Base-by-base conservation (phyloP, 768 basidiomycete genomes). In the Leccinum subtestaceum region DNA sequence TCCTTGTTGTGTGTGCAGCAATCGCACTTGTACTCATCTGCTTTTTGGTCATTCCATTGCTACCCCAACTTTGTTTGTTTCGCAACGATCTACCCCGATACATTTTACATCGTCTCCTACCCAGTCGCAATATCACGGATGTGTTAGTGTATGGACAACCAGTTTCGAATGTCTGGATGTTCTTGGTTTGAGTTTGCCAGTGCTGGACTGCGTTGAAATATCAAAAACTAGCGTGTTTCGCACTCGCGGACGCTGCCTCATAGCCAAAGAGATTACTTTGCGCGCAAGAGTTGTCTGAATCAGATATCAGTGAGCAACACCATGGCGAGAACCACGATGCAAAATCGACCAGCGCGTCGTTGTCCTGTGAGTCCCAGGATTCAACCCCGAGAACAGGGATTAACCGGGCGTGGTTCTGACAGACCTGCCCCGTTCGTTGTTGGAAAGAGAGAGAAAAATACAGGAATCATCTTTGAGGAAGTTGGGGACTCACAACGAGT, bases 21-120 rank as follows among this genome's bases (percentile, higher is more conserved):
- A 61, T 56, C 57, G 61, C 63, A 56, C 59, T 55, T 69, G 63
- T 67, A 65, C 54, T 53, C 57, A 63, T 63, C 60, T 60, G 34
- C 57, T 62, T 36, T 36, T 48, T 47, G 34, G 58, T 61, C 21
- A 57, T 51, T 54, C 52, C 63, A 65, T 52, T 57, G 4, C 38
- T 36, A 58, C 45, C 58, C 48, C 49, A 52, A 29, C 60, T 23
- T 61, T 63, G 65, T 56, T 64, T 60, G 62, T 59, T 57, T 45
- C 43, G 46, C 59, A 68, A 57, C 34, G 55, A 60, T 67, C 27
- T 60, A 62, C 68, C 62, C 54, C 51, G n/a, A 61, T 59, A 69
- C 60, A 65, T 56, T 53, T 57, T 61, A 55, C 56, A 63, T 59
- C 34, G 29, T 21, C 38, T 25, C 38, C 32, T 45, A 55, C 56